Conservation (phyloP, 345 rosid genomes). For the Pistacia atlantica region DNA sequence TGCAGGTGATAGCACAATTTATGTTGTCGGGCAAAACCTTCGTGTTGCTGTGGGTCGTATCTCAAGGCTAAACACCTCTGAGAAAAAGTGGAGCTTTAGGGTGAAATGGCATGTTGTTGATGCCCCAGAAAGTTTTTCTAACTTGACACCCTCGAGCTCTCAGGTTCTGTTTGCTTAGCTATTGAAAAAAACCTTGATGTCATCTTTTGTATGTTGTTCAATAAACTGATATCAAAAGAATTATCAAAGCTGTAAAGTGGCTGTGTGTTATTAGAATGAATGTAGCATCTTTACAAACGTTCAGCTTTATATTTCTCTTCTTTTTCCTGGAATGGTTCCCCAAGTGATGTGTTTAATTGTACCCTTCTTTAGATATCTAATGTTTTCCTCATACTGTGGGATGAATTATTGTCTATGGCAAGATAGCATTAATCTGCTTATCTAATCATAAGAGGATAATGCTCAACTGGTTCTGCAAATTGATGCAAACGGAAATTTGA, state of each 20-base stretch:
- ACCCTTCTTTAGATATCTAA: background rate
- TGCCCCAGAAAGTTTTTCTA: conserved; percentile 59
- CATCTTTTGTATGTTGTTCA: conserved; percentile 12
- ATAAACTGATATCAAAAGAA: conserved; percentile 25
- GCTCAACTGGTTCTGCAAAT: background rate
- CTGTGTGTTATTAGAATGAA: conserved; percentile 19
- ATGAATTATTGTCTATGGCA: background rate
- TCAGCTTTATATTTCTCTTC: conserved; percentile 1
- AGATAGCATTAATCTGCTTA: background rate
- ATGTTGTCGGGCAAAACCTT: conserved; percentile 79
- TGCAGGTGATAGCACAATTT: conserved; percentile 57
- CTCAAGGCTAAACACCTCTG: conserved; percentile 36
- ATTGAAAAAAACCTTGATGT: background rate
- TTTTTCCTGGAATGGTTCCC: background rate
- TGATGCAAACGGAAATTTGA: background rate
- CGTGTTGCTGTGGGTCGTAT: conserved; percentile 70
- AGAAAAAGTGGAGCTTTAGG: conserved; percentile 46
- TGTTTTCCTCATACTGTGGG: background rate
- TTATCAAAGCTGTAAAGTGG: conserved; percentile 25
- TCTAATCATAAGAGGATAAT: background rate
- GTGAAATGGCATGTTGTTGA: conserved; percentile 72
- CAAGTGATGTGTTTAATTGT: conserved; percentile 1
- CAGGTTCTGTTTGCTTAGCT: conserved; percentile 76
- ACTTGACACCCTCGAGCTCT: conserved; percentile 78
- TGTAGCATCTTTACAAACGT: background rate